Percentiles rank a stretch among this genome's conserved stretches.
These are phyloP conservation scores for Diophrys appendiculata DNA, from an alignment of 73 alveolate species.

Conservation along the genomic window DNA sequence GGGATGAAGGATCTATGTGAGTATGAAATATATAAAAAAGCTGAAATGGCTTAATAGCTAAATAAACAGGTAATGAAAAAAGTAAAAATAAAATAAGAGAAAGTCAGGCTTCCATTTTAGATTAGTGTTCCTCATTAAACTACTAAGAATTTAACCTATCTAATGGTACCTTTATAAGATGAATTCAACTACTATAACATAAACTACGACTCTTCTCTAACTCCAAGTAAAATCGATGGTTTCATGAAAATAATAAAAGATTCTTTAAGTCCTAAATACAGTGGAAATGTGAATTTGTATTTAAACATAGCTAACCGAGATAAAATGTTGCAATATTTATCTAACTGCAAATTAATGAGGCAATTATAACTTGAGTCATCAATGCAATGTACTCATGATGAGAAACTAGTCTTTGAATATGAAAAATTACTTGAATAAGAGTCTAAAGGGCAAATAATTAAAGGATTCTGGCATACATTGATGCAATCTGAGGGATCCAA, in stretches of 20 bases:
- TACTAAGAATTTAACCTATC: neutral
- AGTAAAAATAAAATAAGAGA: neutral
- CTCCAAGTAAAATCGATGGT: neutral
- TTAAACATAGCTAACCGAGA: neutral
- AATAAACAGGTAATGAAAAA: neutral
- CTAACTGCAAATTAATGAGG: neutral
- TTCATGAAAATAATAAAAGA: neutral
- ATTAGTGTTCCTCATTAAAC: neutral
- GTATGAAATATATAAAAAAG: neutral
- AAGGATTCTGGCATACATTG: slow-evolving; percentile 16
- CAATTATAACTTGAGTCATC: neutral
- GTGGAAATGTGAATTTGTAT: neutral
- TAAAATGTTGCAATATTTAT: neutral
- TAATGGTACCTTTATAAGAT: too few relatives aligned
- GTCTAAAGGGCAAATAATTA: neutral
- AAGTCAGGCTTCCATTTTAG: neutral
- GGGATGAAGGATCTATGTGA: neutral
- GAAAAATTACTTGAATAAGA: neutral
- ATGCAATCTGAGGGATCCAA: neutral
- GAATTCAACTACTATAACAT: neutral
- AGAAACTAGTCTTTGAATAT: neutral
- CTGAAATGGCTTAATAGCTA: neutral
- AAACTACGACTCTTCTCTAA: neutral
- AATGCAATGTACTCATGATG: neutral
- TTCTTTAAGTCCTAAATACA: too few relatives aligned